Evolutionary conservation across 2,329 filamentous ascomycete species (phyloP).

Genomic region (Fusarium udum): DNA sequence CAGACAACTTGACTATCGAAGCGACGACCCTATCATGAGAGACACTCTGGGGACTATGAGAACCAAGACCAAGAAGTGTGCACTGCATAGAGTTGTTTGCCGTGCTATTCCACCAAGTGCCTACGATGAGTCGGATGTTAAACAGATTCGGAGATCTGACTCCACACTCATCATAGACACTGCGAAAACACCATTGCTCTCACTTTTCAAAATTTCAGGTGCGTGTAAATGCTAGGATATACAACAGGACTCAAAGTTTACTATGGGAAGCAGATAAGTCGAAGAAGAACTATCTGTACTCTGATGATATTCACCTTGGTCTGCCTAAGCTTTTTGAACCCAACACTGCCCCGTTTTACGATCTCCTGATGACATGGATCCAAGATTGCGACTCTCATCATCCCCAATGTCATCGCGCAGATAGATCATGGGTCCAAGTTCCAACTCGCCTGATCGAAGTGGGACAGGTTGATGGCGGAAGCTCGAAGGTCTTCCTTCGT

Average conservation of each 20-base stretch:
- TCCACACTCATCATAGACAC: background rate
- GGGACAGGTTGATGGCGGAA: accelerated
- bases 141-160: background rate
- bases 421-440: background rate
- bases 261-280: background rate
- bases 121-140: background rate
- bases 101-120: background rate
- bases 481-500: background rate
- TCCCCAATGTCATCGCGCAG: background rate
- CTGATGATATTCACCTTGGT: constrained; percentile 3
- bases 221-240: background rate
- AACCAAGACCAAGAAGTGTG: background rate
- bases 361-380: constrained; percentile 11
- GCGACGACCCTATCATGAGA: background rate
- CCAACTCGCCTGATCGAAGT: constrained; percentile 23
- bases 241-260: background rate
- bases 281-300: too few relatives aligned
- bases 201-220: constrained; percentile 1
- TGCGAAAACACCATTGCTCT: background rate
- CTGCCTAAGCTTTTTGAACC: constrained; percentile 3
- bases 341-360: background rate
- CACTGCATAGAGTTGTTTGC: background rate
- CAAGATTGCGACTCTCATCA: constrained; percentile 14
- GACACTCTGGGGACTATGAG: background rate
- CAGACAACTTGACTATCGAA: background rate